Evolutionary conservation across 352 stramenopile genomes (phyloP).

Genomic region (Globisporangium camurandrum): DNA sequence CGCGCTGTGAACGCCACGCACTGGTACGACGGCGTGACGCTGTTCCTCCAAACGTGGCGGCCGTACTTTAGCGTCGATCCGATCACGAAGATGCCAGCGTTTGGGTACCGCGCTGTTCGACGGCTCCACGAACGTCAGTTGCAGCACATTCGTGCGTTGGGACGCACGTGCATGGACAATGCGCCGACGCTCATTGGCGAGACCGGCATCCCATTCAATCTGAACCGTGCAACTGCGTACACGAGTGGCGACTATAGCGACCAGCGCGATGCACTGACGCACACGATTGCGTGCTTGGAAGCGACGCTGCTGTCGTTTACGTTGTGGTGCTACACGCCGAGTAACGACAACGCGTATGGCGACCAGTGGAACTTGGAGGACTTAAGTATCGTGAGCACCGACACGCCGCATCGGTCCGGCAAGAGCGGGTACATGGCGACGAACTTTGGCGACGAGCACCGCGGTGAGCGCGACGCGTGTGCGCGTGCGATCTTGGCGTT

Average conservation of each 20-base stretch:
- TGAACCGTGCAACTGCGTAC: slow-evolving; percentile 44
- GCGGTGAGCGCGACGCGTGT: slow-evolving; percentile 27
- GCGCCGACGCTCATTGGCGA: slow-evolving; percentile 63
- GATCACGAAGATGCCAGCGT: slow-evolving; percentile 49
- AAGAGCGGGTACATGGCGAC: neutral
- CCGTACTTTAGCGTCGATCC: slow-evolving; percentile 75
- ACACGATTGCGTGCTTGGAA: slow-evolving; percentile 68
- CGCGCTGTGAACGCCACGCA: slow-evolving; percentile 82
- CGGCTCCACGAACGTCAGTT: slow-evolving; percentile 55
- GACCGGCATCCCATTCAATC: slow-evolving; percentile 65
- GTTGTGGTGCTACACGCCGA: slow-evolving; percentile 85
- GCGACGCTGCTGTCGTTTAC: slow-evolving; percentile 77
- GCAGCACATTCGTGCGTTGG: slow-evolving; percentile 43
- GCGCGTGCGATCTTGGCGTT: slow-evolving; percentile 51
- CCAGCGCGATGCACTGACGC: slow-evolving; percentile 59
- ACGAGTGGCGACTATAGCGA: slow-evolving; percentile 36
- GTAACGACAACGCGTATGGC: slow-evolving; percentile 69
- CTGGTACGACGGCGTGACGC: slow-evolving; percentile 88
- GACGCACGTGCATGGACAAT: slow-evolving; percentile 44
- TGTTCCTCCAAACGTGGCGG: slow-evolving; percentile 69
- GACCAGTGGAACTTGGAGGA: slow-evolving; percentile 87
- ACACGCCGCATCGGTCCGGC: slow-evolving; percentile 7
- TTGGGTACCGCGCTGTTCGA: slow-evolving; percentile 50
- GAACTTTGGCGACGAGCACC: slow-evolving; percentile 7
- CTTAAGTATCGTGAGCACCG: slow-evolving; percentile 66